phyloP scores from a whole-genome alignment of 345 rosid species.

The Ceriops decandra region DNA sequence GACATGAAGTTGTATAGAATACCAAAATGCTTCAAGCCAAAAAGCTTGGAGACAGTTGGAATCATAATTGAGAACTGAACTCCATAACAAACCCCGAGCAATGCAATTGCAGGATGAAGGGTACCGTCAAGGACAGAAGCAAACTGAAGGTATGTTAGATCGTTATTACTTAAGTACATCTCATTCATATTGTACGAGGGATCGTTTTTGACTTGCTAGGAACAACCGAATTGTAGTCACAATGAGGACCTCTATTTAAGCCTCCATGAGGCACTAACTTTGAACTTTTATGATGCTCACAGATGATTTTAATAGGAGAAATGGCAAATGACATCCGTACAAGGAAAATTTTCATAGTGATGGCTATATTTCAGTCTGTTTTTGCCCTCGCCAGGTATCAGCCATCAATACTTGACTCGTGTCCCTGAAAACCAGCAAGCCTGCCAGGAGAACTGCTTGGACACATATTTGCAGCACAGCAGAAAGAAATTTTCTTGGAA shows the following conservation, averaged over 20 bases:
- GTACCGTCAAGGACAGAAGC: constrained; percentile 52
- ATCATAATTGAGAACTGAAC: constrained; percentile 61
- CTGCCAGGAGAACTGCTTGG: not conserved
- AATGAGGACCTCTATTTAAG: not conserved
- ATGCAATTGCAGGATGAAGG: constrained; percentile 49
- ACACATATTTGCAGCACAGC: not conserved
- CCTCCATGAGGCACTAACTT: not conserved
- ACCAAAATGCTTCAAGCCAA: constrained; percentile 60
- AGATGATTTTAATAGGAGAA: not conserved
- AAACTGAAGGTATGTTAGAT: constrained; percentile 48
- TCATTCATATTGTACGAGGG: constrained; percentile 66
- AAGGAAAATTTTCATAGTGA: not conserved
- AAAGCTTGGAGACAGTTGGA: constrained; percentile 66
- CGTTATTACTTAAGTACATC: constrained; percentile 48
- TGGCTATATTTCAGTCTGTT: not conserved
- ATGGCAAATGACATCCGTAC: not conserved
- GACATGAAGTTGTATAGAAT: constrained; percentile 51
- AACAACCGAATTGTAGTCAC: not conserved
- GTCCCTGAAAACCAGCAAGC: too few species aligned
- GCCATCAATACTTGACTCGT: not conserved
- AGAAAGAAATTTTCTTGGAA: not conserved
- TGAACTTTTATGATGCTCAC: not conserved
- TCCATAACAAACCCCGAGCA: constrained; percentile 62
- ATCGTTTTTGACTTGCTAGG: constrained; percentile 43
- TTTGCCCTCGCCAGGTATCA: not conserved